These are phyloP conservation scores for Colletotrichum liriopes DNA, from an alignment of 2,329 filamentous ascomycete genomes.

Conservation along the genomic window DNA sequence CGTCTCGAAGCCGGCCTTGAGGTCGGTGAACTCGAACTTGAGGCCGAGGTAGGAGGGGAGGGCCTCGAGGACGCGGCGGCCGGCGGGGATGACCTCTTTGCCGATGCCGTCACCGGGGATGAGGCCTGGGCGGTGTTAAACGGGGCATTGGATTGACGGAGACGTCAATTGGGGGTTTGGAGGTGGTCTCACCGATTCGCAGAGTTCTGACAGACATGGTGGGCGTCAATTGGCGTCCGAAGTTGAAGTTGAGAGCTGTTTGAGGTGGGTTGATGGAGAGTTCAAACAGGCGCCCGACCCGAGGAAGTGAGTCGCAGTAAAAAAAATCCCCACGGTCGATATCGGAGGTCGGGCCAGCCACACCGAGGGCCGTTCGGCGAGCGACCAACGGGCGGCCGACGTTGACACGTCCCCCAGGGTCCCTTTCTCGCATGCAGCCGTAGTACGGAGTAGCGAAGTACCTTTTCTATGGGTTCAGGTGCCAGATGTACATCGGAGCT, in stretches of 20 bases:
- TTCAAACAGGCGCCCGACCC: neutral
- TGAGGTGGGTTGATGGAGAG: constrained; percentile 4
- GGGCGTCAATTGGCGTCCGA: constrained; percentile 42
- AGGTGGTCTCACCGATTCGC: constrained; percentile 55
- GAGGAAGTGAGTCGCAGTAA: constrained; percentile 24
- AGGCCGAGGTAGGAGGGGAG: constrained; percentile 92
- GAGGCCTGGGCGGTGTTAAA: constrained; percentile 69
- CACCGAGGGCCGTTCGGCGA: constrained; percentile 41
- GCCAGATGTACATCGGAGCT: constrained; percentile 8
- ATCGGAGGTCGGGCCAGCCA: constrained; percentile 41
- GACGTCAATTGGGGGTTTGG: constrained; percentile 5
- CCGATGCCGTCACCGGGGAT: constrained; percentile 99
- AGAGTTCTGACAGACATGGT: constrained; percentile 60
- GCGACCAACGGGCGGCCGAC: constrained; percentile 32
- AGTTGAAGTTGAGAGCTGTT: constrained; percentile 10
- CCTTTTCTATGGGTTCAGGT: neutral
- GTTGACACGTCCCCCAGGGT: constrained; percentile 8
- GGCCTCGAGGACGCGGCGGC: constrained; percentile 91
- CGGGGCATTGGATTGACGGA: neutral
- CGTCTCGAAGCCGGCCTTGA: constrained; percentile 92
- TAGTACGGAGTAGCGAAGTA: neutral
- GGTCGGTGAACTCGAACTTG: constrained; percentile 94
- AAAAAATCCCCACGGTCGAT: constrained; percentile 40
- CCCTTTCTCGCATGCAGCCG: neutral
- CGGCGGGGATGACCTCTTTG: constrained; percentile 97